Evolutionary conservation across 768 basidiomycete species (phyloP).

Genomic region (Amanita pseudoporphyria): DNA sequence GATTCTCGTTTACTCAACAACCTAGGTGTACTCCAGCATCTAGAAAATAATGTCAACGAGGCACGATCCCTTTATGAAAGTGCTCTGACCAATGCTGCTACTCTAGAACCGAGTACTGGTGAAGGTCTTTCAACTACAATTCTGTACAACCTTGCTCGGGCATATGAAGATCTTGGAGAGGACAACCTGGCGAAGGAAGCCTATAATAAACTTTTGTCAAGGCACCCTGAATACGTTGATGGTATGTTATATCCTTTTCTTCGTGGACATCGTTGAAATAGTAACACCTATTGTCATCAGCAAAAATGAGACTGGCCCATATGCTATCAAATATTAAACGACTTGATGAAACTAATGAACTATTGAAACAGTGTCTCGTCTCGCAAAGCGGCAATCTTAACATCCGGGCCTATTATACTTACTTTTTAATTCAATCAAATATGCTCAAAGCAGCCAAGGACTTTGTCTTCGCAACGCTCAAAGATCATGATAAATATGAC

Average conservation of each 20-base stretch:
- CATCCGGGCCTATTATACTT: slow-evolving; percentile 86
- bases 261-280: background rate
- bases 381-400: slow-evolving; percentile 75
- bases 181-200: slow-evolving; percentile 69
- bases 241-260: slow-evolving; percentile 42
- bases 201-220: slow-evolving; percentile 76
- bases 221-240: slow-evolving; percentile 94
- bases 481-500: slow-evolving; percentile 80
- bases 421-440: slow-evolving; percentile 81
- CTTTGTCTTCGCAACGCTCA: slow-evolving; percentile 84
- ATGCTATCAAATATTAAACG: slow-evolving; percentile 64
- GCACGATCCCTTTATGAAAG: slow-evolving; percentile 64
- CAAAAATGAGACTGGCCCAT: slow-evolving; percentile 86
- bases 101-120: slow-evolving; percentile 33
- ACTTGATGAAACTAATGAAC: slow-evolving; percentile 74
- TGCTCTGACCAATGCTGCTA: slow-evolving; percentile 52
- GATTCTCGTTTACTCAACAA: slow-evolving; percentile 77
- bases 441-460: slow-evolving; percentile 67
- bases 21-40: slow-evolving; percentile 63
- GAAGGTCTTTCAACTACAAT: slow-evolving; percentile 77
- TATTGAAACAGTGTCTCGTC: slow-evolving; percentile 81
- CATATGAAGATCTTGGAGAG: slow-evolving; percentile 81
- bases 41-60: slow-evolving; percentile 48
- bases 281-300: slow-evolving; percentile 28
- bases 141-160: slow-evolving; percentile 85